phyloP scores from a whole-genome alignment of 139 green algal genomes.

The Coelastrella sp. region DNA sequence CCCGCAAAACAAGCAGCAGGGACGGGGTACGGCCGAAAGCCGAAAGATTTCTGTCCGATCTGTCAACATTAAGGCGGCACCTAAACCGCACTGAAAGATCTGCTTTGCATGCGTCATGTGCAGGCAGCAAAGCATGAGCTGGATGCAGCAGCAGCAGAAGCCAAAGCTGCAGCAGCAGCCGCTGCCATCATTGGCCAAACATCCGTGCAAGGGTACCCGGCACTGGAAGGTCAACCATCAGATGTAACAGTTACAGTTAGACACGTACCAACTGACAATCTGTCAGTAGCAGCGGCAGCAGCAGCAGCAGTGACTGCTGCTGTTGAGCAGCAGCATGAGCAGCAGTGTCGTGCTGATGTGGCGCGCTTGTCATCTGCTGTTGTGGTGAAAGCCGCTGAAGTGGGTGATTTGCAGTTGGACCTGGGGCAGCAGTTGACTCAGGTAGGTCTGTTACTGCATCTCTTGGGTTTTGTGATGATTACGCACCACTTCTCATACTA shows the following conservation, averaged over 20 bases:
- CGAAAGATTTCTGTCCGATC: too few species aligned
- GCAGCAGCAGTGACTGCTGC: background rate
- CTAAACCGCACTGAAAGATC: too few species aligned
- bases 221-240: background rate
- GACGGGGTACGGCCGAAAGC: too few species aligned
- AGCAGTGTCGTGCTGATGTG: background rate
- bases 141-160: background rate
- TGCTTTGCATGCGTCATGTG: too few species aligned
- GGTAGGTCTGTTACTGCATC: background rate
- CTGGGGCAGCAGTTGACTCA: background rate
- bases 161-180: background rate
- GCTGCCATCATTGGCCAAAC: background rate
- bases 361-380: background rate
- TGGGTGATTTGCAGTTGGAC: background rate
- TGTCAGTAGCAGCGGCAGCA: constrained; percentile 16
- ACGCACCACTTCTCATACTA: too few species aligned
- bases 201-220: background rate
- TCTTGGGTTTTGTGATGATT: background rate
- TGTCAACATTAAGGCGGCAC: too few species aligned
- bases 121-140: background rate
- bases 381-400: background rate
- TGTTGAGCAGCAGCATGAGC: background rate
- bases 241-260: background rate
- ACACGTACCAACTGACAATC: background rate
- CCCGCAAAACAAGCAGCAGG: too few species aligned